These are phyloP conservation scores for Colletotrichum abscissum DNA, from an alignment of 2,329 filamentous ascomycete genomes.

Conservation along the genomic window DNA sequence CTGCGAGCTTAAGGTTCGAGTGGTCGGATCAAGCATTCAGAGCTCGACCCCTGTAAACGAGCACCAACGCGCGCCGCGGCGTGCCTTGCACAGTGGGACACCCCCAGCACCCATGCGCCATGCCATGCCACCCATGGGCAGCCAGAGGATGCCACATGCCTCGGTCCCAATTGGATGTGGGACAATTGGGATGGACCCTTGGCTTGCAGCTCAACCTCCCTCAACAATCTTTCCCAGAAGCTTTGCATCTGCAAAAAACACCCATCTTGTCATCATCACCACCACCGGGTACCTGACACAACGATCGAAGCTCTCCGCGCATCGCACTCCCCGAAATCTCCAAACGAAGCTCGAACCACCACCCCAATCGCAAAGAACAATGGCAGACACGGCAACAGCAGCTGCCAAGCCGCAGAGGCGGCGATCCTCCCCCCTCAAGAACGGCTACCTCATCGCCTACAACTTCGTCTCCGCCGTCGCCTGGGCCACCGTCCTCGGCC, in stretches of 20 bases:
- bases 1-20: background rate
- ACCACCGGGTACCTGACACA: too few relatives aligned
- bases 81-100: slow-evolving; percentile 25
- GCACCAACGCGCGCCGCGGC: background rate
- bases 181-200: slow-evolving; percentile 7
- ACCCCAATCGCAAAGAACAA: background rate
- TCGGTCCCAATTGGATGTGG: slow-evolving; percentile 19
- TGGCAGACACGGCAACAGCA: slow-evolving; percentile 34
- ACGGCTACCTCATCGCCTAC: slow-evolving; percentile 84
- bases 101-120: background rate
- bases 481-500: slow-evolving; percentile 82
- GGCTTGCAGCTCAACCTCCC: slow-evolving; percentile 35
- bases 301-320: background rate
- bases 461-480: slow-evolving; percentile 81
- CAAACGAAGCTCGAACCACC: background rate
- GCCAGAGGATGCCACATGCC: background rate
- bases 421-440: slow-evolving; percentile 59
- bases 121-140: background rate
- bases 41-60: slow-evolving; percentile 14
- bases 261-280: background rate
- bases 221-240: slow-evolving; percentile 27
- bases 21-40: background rate
- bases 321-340: background rate
- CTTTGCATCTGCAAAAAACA: background rate
- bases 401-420: slow-evolving; percentile 37